Conservation (phyloP, 2,329 filamentous ascomycete species). For the Aureobasidium namibiae region DNA sequence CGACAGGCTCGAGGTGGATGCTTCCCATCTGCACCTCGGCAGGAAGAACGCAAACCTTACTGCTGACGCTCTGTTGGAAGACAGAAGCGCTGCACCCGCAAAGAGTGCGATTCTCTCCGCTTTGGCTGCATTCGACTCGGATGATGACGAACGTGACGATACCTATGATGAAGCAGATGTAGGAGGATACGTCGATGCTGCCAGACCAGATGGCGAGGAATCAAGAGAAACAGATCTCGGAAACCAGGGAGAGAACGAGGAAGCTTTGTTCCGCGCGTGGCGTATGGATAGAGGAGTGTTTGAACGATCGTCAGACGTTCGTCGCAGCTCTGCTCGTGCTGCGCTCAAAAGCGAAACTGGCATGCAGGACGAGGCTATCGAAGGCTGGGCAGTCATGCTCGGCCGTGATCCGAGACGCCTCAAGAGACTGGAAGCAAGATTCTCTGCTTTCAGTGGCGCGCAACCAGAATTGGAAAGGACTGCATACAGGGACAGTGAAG, state of each 20-base stretch:
- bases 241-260: slow-evolving; percentile 48
- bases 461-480: slow-evolving; percentile 60
- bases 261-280: slow-evolving; percentile 65
- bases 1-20: slow-evolving; percentile 59
- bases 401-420: slow-evolving; percentile 60
- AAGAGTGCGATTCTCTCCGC: slow-evolving; percentile 86
- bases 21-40: slow-evolving; percentile 68
- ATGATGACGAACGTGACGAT: slow-evolving; percentile 94
- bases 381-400: slow-evolving; percentile 90
- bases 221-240: slow-evolving; percentile 39
- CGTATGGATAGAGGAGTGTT: slow-evolving; percentile 59
- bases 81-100: slow-evolving; percentile 56
- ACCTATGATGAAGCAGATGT: slow-evolving; percentile 92
- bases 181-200: slow-evolving; percentile 72
- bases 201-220: slow-evolving; percentile 42
- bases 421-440: slow-evolving; percentile 62
- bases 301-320: slow-evolving; percentile 60
- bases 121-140: slow-evolving; percentile 79
- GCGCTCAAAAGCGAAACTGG: slow-evolving; percentile 66
- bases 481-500: slow-evolving; percentile 50
- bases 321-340: slow-evolving; percentile 54
- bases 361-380: slow-evolving; percentile 88
- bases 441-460: slow-evolving; percentile 55
- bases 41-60: slow-evolving; percentile 56
- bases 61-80: slow-evolving; percentile 63